Conservation (phyloP, 768 basidiomycete genomes). For the Mycena polygramma region DNA sequence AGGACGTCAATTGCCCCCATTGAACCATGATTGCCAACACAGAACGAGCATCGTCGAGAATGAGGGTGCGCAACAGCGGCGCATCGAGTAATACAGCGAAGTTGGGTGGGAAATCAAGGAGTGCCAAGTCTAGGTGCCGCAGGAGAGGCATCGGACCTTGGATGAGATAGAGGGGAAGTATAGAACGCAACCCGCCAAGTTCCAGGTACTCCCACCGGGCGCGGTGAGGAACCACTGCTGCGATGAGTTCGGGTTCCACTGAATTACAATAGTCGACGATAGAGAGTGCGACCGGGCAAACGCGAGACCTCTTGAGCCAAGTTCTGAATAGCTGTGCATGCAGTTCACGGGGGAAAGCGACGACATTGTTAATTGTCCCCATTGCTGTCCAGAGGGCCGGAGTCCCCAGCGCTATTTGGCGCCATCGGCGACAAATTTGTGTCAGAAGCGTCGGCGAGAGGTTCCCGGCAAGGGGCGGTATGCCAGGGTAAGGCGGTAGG, state of each 20-base stretch:
- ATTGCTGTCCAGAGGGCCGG: neutral
- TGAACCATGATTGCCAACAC: too few relatives aligned
- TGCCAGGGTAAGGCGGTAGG: neutral
- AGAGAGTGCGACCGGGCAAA: neutral
- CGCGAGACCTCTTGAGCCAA: neutral
- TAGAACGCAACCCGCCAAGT: too few relatives aligned
- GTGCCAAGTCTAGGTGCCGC: too few relatives aligned
- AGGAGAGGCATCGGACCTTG: too few relatives aligned
- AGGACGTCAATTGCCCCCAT: too few relatives aligned
- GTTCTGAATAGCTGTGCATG: neutral
- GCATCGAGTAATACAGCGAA: too few relatives aligned
- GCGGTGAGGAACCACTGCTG: neutral
- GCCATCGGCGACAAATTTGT: neutral
- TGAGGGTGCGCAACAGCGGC: too few relatives aligned
- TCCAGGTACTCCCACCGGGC: neutral
- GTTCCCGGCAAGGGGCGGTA: neutral
- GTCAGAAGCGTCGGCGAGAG: neutral
- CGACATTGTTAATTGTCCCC: too few relatives aligned
- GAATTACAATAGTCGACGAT: neutral
- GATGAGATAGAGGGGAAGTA: too few relatives aligned
- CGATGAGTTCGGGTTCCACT: neutral
- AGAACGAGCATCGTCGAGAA: too few relatives aligned
- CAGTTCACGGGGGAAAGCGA: neutral
- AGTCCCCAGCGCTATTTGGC: neutral
- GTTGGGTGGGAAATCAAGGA: too few relatives aligned